Evolutionary conservation across 176 grass and related monocot genomes (phyloP), one percentile per base, ranked within the genome.

Genomic region (Coix lacrymajobi): DNA sequence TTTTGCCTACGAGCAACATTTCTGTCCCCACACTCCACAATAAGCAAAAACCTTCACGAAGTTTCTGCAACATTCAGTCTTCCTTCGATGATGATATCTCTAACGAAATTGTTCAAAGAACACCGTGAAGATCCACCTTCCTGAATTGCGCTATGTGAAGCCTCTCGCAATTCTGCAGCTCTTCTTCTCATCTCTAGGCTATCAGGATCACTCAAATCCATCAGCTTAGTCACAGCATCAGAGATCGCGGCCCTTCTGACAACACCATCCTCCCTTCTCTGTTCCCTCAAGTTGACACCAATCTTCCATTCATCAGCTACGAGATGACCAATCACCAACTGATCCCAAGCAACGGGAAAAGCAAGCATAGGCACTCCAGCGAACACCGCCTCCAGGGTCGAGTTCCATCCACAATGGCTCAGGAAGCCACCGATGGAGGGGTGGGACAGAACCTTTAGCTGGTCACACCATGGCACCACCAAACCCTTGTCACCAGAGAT

Each of bases 361-460:
- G 73, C 69, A 11, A 94, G 81, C 68, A 97, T 7, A 0, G 92
- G 90, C 58, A 94, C 86, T 24, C 92, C 92, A 2, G 83, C 78
- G 14, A 43, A 85, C 16, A 87, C 46, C 25, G 83, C 77, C 82
- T 92, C 90, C 1, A 97, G 70, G 44, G 75, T 78, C 20, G 95
- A 97, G 81, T 97, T 97, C 90, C 84, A 97, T 3, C 90, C 95
- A 62, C 90, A 94, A 31, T 92, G 92, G 11, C 89, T 97, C 65
- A 94, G 69, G 83, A 97, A 97, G 14, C 91, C 87, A 28, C 94
- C 87, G 1, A 94, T 33, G 2, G 92, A 85, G 13, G 84, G 88
- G 62, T 97, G 92, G 84, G 75, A 81, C 34, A 94, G 48, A 43
- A 94, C 78, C 25, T 51, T 74, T 36, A 88, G 64, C 72, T 97